These are phyloP conservation scores for Magnusiomyces magnusii DNA, from an alignment of 1,139 yeast species.

Conservation along the genomic window DNA sequence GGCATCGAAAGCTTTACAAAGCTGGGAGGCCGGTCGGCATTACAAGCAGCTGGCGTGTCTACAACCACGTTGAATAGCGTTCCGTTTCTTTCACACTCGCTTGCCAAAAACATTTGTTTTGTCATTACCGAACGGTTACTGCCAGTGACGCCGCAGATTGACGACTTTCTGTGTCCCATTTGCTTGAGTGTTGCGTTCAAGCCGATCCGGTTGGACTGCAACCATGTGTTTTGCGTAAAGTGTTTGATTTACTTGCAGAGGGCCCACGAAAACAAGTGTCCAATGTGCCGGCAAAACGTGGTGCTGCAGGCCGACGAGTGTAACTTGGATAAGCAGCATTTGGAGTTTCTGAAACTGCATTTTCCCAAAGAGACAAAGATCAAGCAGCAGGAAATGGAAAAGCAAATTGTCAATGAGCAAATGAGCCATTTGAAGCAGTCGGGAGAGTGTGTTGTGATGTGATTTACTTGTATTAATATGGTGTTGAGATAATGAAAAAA, in stretches of 20 bases:
- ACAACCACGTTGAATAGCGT: too few relatives aligned
- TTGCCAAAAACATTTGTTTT: slow-evolving; percentile 49
- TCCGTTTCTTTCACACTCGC: slow-evolving; percentile 43
- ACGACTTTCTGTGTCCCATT: slow-evolving; percentile 67
- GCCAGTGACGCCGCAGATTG: slow-evolving; percentile 59
- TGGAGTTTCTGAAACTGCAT: slow-evolving; percentile 47
- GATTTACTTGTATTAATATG: background rate
- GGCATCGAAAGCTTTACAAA: background rate
- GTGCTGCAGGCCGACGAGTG: slow-evolving; percentile 51
- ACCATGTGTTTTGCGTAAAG: slow-evolving; percentile 63
- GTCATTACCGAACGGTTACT: slow-evolving; percentile 50
- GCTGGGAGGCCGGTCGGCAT: background rate
- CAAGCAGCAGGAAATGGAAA: slow-evolving; percentile 52
- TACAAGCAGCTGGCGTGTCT: background rate
- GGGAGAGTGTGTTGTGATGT: background rate
- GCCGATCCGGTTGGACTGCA: slow-evolving; percentile 56
- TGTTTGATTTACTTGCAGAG: slow-evolving; percentile 63
- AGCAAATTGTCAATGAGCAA: slow-evolving; percentile 43
- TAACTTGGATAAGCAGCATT: slow-evolving; percentile 50
- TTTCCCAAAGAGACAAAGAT: slow-evolving; percentile 62
- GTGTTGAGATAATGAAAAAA: too few relatives aligned
- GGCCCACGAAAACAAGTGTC: slow-evolving; percentile 51
- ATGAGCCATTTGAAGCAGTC: slow-evolving; percentile 17
- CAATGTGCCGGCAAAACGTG: slow-evolving; percentile 55
- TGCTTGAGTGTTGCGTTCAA: slow-evolving; percentile 64